These are phyloP conservation scores for Talaromyces sp. DNA, from an alignment of 2,329 filamentous ascomycete genomes.

Conservation along the genomic window DNA sequence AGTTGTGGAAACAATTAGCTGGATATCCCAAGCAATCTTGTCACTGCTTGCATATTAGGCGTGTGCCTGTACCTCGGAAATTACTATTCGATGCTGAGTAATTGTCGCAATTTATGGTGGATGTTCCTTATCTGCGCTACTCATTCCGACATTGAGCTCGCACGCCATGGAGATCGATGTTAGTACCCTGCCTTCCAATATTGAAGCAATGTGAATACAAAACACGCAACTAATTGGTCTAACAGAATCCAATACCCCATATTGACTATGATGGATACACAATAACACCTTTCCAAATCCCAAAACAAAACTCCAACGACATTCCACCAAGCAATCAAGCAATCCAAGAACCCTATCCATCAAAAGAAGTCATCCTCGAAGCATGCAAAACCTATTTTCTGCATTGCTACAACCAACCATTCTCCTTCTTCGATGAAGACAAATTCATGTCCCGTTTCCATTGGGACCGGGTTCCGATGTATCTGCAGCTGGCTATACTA, in stretches of 20 bases:
- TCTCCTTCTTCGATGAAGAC: conserved; percentile 34
- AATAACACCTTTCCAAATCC: background rate
- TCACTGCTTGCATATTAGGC: background rate
- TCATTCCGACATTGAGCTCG: background rate
- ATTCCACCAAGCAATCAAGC: background rate
- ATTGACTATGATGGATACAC: background rate
- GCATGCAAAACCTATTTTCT: conserved; percentile 28
- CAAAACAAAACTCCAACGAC: background rate
- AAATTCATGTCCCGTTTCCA: conserved; percentile 27
- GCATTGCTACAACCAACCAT: conserved; percentile 35
- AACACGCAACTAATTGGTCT: background rate
- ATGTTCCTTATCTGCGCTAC: background rate
- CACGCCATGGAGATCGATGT: background rate
- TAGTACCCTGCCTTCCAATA: background rate
- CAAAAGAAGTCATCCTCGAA: background rate
- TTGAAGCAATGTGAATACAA: background rate
- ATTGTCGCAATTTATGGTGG: background rate
- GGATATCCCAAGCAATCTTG: background rate
- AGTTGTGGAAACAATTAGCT: background rate
- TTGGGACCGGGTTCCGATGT: conserved; percentile 25
- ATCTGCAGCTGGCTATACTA: conserved; percentile 33
- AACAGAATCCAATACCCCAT: background rate
- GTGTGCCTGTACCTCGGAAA: background rate
- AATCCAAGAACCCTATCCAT: background rate
- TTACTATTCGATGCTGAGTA: background rate